Evolutionary conservation across 805 yeast genomes (phyloP), one percentile per base, ranked within the genome.

Genomic region (Candida yuanshanica): DNA sequence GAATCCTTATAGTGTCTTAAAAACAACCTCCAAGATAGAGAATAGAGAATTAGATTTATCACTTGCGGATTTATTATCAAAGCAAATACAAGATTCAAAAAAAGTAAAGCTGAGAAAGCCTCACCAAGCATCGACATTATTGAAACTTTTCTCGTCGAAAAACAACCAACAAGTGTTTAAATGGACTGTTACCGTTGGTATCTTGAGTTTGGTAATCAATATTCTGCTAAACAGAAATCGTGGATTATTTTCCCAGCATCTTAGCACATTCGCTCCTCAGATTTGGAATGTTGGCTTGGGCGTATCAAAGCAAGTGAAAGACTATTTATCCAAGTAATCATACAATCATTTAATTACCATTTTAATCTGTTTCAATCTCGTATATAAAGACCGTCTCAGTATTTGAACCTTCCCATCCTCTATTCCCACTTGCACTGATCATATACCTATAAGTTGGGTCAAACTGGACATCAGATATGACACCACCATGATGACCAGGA

Each of bases 401-500:
- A 20, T 83, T 74, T 27, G 70, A 66, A 4, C 95, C 89, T 50
- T 83, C 89, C 97, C 97, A 91, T 5, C 99, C 99, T 54, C 97
- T 74, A 47, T 85, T 87, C 9, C 99, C 99, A 58, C 95, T 83
- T 1, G 97, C 81, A 54, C 95, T 83, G 6, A 91, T 74, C 82
- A 93, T 71, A 59, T 85, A 93, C 46, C 93, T 66, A 31, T 95
- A 87, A 2, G 93, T 83, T 23, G 91, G 91, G 60, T 91, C 98
- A 18, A 90, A 81, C 41, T 77, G 70, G 47, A 93, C 65, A 39
- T 79, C 78, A 36, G 95, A 83, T 25, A 93, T 66, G 3, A 79
- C 77, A 21, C 97, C 96, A 37, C 99, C 98, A 56, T 87, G 96
- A 60, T 93, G 98, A 1, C 99, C 98, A 0, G 99, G 96, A 10